A percentile compares a stretch with the other conserved stretches of the same genome.
Conservation (phyloP, 148 eudicot species). For the Persicaria tinctoria region DNA sequence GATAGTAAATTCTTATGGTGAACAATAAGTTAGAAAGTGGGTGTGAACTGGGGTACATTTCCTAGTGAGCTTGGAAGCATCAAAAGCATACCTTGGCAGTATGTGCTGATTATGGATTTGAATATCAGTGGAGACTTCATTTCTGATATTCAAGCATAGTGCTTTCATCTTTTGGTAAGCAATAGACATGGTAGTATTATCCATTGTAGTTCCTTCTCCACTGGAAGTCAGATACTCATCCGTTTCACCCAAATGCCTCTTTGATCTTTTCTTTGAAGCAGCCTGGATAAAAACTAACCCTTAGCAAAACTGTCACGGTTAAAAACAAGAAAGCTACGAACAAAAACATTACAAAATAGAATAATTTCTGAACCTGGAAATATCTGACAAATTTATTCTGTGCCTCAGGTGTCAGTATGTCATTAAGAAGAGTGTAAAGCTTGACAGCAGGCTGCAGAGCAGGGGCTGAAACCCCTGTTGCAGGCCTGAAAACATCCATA, state of each 20-base stretch:
- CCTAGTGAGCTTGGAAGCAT: neutral
- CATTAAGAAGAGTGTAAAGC: conserved; percentile 80
- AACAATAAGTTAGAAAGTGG: neutral
- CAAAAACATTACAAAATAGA: neutral
- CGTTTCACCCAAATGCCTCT: conserved; percentile 77
- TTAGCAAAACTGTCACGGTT: conserved; percentile 5
- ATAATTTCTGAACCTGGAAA: conserved; percentile 59
- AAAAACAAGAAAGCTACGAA: neutral
- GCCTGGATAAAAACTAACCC: conserved; percentile 31
- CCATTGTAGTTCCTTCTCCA: conserved; percentile 54
- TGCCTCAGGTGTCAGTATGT: conserved; percentile 83
- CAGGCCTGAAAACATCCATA: conserved; percentile 65
- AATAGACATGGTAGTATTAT: conserved; percentile 51
- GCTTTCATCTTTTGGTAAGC: conserved; percentile 90
- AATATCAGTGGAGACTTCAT: conserved; percentile 80
- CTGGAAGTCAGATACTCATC: conserved; percentile 69
- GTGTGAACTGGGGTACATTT: neutral
- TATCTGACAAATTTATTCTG: conserved; percentile 74
- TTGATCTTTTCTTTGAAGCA: conserved; percentile 90
- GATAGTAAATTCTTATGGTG: neutral
- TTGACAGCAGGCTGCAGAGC: conserved; percentile 83
- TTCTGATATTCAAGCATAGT: conserved; percentile 71
- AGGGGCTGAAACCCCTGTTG: conserved; percentile 74
- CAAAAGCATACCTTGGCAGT: conserved; percentile 64
- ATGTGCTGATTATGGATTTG: conserved; percentile 83